These are phyloP conservation scores for Cladosporium oxysporum DNA, from an alignment of 2,329 filamentous ascomycete species.

Conservation along the genomic window DNA sequence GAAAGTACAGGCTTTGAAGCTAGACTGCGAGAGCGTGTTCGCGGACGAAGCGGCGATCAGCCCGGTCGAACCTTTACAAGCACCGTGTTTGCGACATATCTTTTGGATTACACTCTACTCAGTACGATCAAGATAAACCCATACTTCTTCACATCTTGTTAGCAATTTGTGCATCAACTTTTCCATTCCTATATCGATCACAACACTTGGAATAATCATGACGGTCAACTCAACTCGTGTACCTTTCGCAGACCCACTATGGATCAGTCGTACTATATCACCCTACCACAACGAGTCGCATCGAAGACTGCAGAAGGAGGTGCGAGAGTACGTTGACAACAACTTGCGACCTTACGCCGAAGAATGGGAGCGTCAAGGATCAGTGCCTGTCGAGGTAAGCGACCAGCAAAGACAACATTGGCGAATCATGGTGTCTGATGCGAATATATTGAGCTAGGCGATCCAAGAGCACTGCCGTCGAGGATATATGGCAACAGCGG, in stretches of 20 bases:
- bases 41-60: neutral
- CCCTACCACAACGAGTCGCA: neutral
- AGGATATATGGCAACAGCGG: constrained; percentile 46
- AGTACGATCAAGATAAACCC: neutral
- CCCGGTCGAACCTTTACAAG: no score
- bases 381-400: constrained; percentile 31
- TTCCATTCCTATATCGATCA: neutral
- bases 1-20: constrained; percentile 24
- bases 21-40: neutral
- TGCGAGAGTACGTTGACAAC: constrained; percentile 55
- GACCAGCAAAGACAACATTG: neutral
- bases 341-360: constrained; percentile 59
- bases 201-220: neutral
- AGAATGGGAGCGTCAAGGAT: constrained; percentile 61
- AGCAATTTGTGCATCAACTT: neutral
- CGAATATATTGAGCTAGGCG: constrained; percentile 35
- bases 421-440: neutral
- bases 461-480: constrained; percentile 45
- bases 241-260: neutral
- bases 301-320: neutral
- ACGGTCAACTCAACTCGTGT: neutral
- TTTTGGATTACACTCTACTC: neutral
- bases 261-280: neutral
- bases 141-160: neutral
- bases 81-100: neutral